Conservation (phyloP, 2,329 filamentous ascomycete species). For the Xenoacremonium recifei region DNA sequence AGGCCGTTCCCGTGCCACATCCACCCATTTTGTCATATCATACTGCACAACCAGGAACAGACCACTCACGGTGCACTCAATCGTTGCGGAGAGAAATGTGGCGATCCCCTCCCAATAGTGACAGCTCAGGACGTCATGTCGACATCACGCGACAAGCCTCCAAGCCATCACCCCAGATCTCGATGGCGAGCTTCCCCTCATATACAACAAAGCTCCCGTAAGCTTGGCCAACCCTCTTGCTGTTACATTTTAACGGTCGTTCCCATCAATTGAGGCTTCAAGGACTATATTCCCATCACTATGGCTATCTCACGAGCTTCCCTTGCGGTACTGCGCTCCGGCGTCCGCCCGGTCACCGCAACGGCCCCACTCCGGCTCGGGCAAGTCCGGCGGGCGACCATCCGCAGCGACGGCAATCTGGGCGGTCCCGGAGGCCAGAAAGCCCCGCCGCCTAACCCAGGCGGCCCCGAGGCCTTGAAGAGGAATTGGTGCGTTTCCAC, state of each 20-base stretch:
- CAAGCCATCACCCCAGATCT: conserved; percentile 10
- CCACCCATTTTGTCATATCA: too few relatives aligned
- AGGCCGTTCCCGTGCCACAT: too few relatives aligned
- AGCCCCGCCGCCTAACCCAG: conserved; percentile 23
- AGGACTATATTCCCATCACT: not conserved
- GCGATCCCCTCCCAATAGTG: too few relatives aligned
- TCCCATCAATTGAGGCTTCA: not conserved
- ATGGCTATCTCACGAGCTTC: conserved; percentile 15
- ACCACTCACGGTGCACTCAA: too few relatives aligned
- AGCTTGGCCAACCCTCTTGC: not conserved
- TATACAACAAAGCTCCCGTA: conserved; percentile 1
- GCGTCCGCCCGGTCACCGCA: conserved; percentile 18
- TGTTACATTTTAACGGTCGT: not conserved
- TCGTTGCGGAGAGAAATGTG: too few relatives aligned
- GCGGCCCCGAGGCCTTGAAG: conserved; percentile 27
- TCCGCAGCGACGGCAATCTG: conserved; percentile 20
- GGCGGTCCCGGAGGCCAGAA: conserved; percentile 36
- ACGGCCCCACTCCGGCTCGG: conserved; percentile 18
- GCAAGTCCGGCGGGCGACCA: conserved; percentile 15
- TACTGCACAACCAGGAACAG: too few relatives aligned
- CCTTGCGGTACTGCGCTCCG: conserved; percentile 8
- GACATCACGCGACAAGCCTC: conserved; percentile 15
- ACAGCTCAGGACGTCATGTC: conserved; percentile 19
- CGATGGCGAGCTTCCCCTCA: conserved; percentile 1
- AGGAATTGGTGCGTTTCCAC: conserved; percentile 30